A percentile compares a stretch with the other conserved stretches of the same genome.
Conservation (phyloP, 305 asterid genomes). For the Solanum hybrid region DNA sequence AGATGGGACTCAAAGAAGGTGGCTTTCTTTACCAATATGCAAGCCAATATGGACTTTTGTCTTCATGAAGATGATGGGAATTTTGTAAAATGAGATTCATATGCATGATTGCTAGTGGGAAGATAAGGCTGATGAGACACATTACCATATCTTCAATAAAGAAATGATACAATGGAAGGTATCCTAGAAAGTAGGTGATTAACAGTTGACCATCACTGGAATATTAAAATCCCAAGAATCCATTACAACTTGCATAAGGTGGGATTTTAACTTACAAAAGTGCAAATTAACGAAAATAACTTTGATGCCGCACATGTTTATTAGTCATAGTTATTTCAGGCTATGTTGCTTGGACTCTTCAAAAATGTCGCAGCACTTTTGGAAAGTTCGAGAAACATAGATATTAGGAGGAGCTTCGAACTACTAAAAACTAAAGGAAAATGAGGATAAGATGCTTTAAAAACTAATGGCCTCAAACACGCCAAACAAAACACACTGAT, state of each 20-base stretch:
- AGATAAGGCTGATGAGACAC: constrained; percentile 21
- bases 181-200: constrained; percentile 11
- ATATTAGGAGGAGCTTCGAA: not conserved
- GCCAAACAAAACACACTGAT: not conserved
- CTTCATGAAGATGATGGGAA: constrained; percentile 18
- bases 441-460: not conserved
- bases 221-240: not conserved
- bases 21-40: constrained; percentile 13
- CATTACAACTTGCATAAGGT: not conserved
- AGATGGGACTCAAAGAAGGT: constrained; percentile 6
- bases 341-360: not conserved
- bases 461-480: not conserved
- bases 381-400: not conserved
- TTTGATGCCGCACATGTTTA: not conserved
- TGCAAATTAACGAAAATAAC: not conserved
- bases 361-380: not conserved
- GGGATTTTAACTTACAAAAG: not conserved
- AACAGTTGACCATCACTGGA: not conserved
- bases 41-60: constrained; percentile 26
- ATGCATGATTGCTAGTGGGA: constrained; percentile 29
- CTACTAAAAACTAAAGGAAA: not conserved
- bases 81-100: constrained; percentile 14
- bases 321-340: not conserved
- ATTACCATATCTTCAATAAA: constrained; percentile 21
- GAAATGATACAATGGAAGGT: constrained; percentile 7